phyloP scores from a whole-genome alignment of 1,284 basidiomycete species.

The Ganoderma lucidum region DNA sequence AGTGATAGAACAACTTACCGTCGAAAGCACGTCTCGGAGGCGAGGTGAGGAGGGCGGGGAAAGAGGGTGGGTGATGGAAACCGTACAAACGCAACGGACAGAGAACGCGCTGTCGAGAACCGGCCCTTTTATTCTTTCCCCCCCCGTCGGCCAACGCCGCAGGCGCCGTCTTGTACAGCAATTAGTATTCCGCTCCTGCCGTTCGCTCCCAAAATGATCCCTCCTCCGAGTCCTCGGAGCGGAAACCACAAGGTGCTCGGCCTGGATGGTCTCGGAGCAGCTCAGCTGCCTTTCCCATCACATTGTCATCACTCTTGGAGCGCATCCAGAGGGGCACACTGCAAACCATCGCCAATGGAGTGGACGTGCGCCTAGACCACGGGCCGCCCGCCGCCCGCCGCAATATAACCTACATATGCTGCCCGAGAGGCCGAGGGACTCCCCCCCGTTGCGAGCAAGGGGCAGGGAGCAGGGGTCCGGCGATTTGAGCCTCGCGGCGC shows the following conservation, averaged over 20 bases:
- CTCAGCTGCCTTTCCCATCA: neutral
- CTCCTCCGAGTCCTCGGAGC: neutral
- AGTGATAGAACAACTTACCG: constrained; percentile 35
- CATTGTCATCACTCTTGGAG: neutral
- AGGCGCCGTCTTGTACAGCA: constrained; percentile 18
- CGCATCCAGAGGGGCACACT: neutral
- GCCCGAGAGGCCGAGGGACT: neutral
- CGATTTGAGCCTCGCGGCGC: neutral
- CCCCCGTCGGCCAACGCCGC: constrained; percentile 22
- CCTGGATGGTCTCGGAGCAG: neutral
- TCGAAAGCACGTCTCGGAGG: constrained; percentile 40
- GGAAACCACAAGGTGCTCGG: neutral
- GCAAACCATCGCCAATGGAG: neutral
- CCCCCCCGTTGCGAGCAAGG: neutral
- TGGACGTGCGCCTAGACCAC: neutral
- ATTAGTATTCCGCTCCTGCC: neutral
- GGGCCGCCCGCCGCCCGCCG: neutral
- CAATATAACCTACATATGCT: neutral
- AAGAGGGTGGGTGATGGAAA: constrained; percentile 35
- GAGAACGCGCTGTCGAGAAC: constrained; percentile 16
- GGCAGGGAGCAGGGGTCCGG: neutral
- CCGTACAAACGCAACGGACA: constrained; percentile 37
- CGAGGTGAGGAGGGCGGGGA: constrained; percentile 31
- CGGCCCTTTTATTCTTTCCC: constrained; percentile 25
- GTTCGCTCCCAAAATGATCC: neutral